These are phyloP conservation scores for Chaetomiaceae sp. DNA, from an alignment of 2,329 filamentous ascomycete species.

Conservation along the genomic window DNA sequence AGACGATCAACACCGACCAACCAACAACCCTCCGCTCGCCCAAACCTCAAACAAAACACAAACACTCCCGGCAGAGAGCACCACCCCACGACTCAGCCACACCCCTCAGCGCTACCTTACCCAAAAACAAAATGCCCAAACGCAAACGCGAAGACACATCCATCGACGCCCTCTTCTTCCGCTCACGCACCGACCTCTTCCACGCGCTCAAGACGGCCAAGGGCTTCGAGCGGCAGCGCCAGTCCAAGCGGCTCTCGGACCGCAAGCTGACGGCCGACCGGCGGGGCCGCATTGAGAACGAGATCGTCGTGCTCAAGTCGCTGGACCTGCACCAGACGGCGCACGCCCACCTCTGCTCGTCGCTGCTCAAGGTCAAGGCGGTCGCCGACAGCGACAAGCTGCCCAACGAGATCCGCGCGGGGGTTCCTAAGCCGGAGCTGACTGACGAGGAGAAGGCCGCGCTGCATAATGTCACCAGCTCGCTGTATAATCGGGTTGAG, in stretches of 20 bases:
- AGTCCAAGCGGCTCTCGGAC: slow-evolving; percentile 55
- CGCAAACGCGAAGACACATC: slow-evolving; percentile 47
- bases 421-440: slow-evolving; percentile 46
- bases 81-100: too few species aligned
- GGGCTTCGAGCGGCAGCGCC: slow-evolving; percentile 73
- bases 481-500: slow-evolving; percentile 47
- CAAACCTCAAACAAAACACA: neutral
- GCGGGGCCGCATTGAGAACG: slow-evolving; percentile 57
- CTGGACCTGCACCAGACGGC: slow-evolving; percentile 55
- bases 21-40: neutral
- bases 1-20: neutral
- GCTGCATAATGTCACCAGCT: slow-evolving; percentile 57
- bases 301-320: slow-evolving; percentile 52
- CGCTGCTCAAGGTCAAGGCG: slow-evolving; percentile 49
- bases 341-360: slow-evolving; percentile 50
- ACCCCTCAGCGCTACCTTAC: too few species aligned
- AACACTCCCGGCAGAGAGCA: neutral
- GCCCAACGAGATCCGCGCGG: slow-evolving; percentile 43
- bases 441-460: slow-evolving; percentile 47
- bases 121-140: slow-evolving; percentile 47
- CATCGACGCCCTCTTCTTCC: slow-evolving; percentile 47
- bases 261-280: slow-evolving; percentile 44
- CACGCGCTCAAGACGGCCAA: slow-evolving; percentile 68
- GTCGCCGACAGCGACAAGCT: slow-evolving; percentile 48
- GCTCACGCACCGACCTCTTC: slow-evolving; percentile 55